These are phyloP conservation scores for Closterium sp. DNA, from an alignment of 139 green algal species.

Conservation along the genomic window DNA sequence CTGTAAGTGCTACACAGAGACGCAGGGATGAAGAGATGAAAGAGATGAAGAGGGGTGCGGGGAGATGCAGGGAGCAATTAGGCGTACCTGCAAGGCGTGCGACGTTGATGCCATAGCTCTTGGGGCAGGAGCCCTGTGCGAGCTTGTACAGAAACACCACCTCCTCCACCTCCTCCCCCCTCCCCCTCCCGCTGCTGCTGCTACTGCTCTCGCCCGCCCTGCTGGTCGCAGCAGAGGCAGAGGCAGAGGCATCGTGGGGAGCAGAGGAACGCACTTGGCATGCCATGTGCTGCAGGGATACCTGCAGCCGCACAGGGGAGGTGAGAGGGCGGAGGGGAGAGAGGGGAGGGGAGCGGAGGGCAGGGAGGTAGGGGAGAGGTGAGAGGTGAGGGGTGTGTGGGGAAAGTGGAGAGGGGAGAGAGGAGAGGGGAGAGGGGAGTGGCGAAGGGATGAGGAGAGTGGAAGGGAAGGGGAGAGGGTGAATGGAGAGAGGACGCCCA, in stretches of 20 bases:
- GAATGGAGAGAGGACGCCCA: neutral
- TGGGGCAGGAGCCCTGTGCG: conserved; percentile 77
- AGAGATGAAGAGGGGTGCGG: too few species aligned
- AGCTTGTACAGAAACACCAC: conserved; percentile 94
- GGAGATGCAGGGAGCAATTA: neutral
- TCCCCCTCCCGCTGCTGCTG: neutral
- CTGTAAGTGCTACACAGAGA: too few species aligned
- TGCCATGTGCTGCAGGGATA: conserved; percentile 46
- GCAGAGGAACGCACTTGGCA: conserved; percentile 35
- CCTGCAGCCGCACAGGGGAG: neutral
- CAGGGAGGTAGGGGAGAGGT: too few species aligned
- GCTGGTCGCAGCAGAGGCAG: neutral
- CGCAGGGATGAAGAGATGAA: too few species aligned
- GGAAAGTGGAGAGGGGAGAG: neutral
- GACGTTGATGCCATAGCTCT: conserved; percentile 93
- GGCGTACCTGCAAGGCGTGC: conserved; percentile 80
- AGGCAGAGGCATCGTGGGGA: neutral
- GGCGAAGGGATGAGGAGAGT: neutral
- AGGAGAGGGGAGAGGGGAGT: neutral
- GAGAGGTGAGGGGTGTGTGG: too few species aligned
- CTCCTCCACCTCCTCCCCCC: conserved; percentile 48
- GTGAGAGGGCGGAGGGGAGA: neutral
- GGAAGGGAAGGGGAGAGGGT: neutral
- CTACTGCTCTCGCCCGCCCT: neutral
- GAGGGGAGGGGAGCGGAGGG: neutral